Percentiles rank a stretch among this genome's conserved stretches.
phyloP scores from a whole-genome alignment of 1,284 basidiomycete genomes.

The Pseudozyma hubeiensis region DNA sequence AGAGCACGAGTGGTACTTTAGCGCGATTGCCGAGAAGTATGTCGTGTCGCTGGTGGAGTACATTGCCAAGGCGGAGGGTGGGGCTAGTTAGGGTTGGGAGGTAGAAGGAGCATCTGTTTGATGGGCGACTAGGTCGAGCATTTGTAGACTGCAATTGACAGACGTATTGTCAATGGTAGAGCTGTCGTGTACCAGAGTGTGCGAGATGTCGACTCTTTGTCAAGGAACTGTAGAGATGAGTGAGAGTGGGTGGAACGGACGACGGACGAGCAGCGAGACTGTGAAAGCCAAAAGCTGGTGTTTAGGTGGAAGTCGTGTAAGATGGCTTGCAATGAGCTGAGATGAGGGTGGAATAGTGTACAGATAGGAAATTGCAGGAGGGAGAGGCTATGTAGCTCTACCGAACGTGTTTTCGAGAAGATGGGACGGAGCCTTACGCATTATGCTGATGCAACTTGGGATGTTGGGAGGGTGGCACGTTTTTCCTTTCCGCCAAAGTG shows the following conservation, averaged over 20 bases:
- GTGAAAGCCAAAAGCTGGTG: no score
- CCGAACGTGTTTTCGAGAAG: no score
- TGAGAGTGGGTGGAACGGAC: neutral
- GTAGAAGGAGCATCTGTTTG: no score
- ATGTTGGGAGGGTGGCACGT: slow-evolving; percentile 12
- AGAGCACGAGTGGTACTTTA: slow-evolving; percentile 90
- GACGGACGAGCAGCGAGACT: no score
- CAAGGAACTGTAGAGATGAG: neutral
- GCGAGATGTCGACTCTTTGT: no score
- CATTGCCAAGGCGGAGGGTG: slow-evolving; percentile 38
- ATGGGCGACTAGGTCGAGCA: no score
- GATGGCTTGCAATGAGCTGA: neutral
- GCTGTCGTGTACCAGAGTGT: no score
- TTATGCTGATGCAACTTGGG: slow-evolving; percentile 46
- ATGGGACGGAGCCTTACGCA: no score
- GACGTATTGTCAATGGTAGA: neutral
- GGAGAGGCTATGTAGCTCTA: neutral
- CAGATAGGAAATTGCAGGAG: neutral
- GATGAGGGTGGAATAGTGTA: slow-evolving; percentile 5
- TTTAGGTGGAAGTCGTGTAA: no score
- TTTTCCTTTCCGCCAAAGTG: slow-evolving; percentile 59
- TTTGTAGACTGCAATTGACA: no score
- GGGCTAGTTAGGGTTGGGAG: neutral
- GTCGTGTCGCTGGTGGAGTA: slow-evolving; percentile 68
- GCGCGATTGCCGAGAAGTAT: slow-evolving; percentile 82